Percentiles rank a stretch among this genome's conserved stretches.
Evolutionary conservation across 2,329 filamentous ascomycete genomes (phyloP).

Genomic region (Cordyceps fumosorosea): DNA sequence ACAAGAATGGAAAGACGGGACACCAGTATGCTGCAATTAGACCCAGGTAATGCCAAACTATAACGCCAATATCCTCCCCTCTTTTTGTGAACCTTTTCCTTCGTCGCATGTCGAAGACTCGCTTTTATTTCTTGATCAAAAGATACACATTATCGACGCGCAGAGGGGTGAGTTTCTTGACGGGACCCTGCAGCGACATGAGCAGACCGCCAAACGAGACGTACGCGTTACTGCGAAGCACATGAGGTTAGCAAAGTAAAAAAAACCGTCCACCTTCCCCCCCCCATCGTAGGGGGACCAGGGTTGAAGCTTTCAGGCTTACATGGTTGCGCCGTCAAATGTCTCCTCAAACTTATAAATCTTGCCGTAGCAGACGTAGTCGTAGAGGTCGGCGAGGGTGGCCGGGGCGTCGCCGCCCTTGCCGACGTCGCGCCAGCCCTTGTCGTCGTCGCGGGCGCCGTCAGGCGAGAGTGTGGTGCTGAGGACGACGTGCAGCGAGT

Average conservation of each 20-base stretch:
- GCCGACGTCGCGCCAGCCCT: slow-evolving; percentile 73
- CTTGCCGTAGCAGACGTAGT: slow-evolving; percentile 85
- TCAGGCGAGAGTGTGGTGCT: slow-evolving; percentile 83
- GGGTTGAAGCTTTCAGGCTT: slow-evolving; percentile 9
- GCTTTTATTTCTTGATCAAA: slow-evolving; percentile 74
- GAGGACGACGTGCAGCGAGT: slow-evolving; percentile 73
- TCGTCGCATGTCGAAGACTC: neutral
- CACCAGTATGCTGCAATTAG: slow-evolving; percentile 1
- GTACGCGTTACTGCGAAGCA: slow-evolving; percentile 69
- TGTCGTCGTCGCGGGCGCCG: slow-evolving; percentile 69
- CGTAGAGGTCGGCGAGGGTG: slow-evolving; percentile 70
- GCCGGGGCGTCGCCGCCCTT: slow-evolving; percentile 47
- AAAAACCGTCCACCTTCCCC: neutral
- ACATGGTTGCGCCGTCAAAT: slow-evolving; percentile 78
- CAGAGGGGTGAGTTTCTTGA: slow-evolving; percentile 88
- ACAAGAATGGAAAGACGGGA: neutral
- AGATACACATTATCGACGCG: slow-evolving; percentile 93
- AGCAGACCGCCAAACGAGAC: slow-evolving; percentile 89
- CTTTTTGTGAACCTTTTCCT: neutral
- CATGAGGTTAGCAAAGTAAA: neutral
- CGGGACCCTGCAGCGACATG: slow-evolving; percentile 85
- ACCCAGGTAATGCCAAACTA: neutral
- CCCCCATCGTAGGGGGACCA: no score
- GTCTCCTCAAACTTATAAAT: slow-evolving; percentile 84
- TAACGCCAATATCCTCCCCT: neutral